Conservation (phyloP, 2,329 filamentous ascomycete species). For the Leptographium procerum region DNA sequence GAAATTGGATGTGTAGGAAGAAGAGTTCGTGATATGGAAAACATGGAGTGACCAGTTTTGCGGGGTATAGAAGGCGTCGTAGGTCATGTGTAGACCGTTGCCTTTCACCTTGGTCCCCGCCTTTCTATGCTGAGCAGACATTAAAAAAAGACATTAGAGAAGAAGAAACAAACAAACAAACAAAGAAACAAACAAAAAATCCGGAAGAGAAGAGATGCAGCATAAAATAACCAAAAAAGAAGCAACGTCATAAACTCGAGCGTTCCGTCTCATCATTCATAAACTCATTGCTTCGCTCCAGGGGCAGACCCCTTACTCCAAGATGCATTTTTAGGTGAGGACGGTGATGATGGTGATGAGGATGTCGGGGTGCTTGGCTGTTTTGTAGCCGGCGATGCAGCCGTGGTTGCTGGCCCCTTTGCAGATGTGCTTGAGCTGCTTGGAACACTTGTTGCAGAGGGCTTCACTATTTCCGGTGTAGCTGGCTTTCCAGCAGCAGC, state of each 20-base stretch:
- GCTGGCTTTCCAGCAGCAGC: background rate
- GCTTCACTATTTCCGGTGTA: background rate
- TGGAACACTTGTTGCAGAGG: background rate
- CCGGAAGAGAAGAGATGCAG: background rate
- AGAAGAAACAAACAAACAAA: background rate
- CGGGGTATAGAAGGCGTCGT: slow-evolving; percentile 7
- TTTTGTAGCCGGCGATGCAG: background rate
- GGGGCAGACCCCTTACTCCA: background rate
- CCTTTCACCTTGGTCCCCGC: background rate
- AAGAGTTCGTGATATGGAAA: background rate
- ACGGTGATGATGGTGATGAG: background rate
- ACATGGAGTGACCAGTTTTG: background rate
- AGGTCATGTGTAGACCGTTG: slow-evolving; percentile 1
- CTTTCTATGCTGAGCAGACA: background rate
- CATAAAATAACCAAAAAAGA: background rate
- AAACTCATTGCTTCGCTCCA: background rate
- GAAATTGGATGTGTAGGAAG: background rate
- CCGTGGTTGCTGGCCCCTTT: background rate
- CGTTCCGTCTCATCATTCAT: background rate
- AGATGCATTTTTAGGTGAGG: background rate
- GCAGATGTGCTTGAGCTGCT: background rate
- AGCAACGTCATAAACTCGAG: background rate
- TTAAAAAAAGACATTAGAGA: background rate
- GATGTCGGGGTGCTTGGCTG: background rate
- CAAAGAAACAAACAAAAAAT: background rate